These are phyloP conservation scores for Iris macrosiphon DNA, from an alignment of 106 monocot species.

Conservation along the genomic window DNA sequence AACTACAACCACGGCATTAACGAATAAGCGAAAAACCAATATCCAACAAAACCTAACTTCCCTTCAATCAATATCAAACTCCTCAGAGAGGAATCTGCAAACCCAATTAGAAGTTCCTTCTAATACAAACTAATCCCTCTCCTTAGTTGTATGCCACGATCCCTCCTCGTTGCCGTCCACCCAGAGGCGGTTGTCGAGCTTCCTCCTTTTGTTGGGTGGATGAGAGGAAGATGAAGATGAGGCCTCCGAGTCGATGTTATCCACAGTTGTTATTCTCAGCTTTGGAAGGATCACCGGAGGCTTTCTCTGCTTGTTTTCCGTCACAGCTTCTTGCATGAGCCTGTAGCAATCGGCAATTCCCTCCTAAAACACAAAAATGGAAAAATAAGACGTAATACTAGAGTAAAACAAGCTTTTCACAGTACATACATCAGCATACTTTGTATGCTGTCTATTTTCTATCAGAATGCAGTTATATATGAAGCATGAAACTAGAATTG, in stretches of 20 bases:
- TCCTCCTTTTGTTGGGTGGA: conserved; percentile 48
- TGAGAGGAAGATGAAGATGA: conserved; percentile 21
- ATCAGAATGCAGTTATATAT: neutral
- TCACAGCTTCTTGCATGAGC: conserved; percentile 38
- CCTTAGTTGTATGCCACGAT: neutral
- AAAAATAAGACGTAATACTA: neutral
- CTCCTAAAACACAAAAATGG: conserved; percentile 31
- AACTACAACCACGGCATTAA: conserved; percentile 6
- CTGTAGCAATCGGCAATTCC: conserved; percentile 39
- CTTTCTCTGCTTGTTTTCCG: conserved; percentile 11
- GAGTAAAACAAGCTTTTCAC: neutral
- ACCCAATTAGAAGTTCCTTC: neutral
- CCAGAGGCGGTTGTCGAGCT: conserved; percentile 19
- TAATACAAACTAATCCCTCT: neutral
- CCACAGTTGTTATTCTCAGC: conserved; percentile 17
- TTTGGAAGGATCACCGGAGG: conserved; percentile 19
- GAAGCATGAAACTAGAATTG: neutral
- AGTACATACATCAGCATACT: too few relatives aligned
- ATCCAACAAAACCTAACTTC: conserved; percentile 6
- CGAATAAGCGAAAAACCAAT: conserved; percentile 10
- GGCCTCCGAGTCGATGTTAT: conserved; percentile 5
- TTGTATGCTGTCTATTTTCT: too few relatives aligned
- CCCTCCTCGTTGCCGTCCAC: conserved; percentile 10
- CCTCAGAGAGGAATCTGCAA: conserved; percentile 27
- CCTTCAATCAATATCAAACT: conserved; percentile 4